Evolutionary conservation across 352 stramenopile species (phyloP).

Genomic region (Aphanomyces euteiches): DNA sequence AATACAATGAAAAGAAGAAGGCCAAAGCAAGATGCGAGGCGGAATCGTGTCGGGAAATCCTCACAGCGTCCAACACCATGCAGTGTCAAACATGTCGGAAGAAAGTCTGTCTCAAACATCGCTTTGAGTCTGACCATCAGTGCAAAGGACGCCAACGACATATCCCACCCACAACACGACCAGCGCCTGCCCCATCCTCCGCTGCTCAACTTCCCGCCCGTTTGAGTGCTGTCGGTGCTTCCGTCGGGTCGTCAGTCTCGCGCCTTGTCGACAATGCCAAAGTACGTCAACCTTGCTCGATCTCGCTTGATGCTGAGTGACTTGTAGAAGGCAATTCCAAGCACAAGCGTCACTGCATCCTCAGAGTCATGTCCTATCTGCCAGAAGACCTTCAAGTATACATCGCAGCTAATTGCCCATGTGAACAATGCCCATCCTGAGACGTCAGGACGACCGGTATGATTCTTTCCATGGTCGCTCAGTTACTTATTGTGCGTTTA

Average conservation of each 20-base stretch:
- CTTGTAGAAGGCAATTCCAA: slow-evolving; percentile 21
- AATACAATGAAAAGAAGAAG: slow-evolving; percentile 43
- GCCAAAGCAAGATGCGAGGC: slow-evolving; percentile 71
- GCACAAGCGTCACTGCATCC: slow-evolving; percentile 36
- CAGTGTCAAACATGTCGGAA: slow-evolving; percentile 61
- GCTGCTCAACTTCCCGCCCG: slow-evolving; percentile 29
- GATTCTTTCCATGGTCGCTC: neutral
- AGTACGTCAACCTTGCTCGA: slow-evolving; percentile 24
- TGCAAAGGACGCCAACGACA: slow-evolving; percentile 41
- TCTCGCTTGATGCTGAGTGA: neutral
- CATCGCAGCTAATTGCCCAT: slow-evolving; percentile 68
- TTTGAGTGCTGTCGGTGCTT: slow-evolving; percentile 19
- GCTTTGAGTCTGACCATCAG: slow-evolving; percentile 71
- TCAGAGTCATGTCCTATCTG: slow-evolving; percentile 70
- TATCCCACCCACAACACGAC: neutral
- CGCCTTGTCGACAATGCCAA: slow-evolving; percentile 52
- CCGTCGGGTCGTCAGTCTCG: slow-evolving; percentile 37
- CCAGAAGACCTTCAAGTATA: slow-evolving; percentile 65
- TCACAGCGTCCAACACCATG: slow-evolving; percentile 69
- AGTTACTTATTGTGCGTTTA: neutral
- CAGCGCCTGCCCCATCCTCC: slow-evolving; percentile 8
- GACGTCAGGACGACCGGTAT: neutral
- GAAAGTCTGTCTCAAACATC: slow-evolving; percentile 69
- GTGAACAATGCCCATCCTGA: slow-evolving; percentile 70
- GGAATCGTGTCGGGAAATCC: slow-evolving; percentile 51